A percentile compares a stretch with the other conserved stretches of the same genome.
Conservation (phyloP, 139 green algal species). For the Pleodorina starrii region DNA sequence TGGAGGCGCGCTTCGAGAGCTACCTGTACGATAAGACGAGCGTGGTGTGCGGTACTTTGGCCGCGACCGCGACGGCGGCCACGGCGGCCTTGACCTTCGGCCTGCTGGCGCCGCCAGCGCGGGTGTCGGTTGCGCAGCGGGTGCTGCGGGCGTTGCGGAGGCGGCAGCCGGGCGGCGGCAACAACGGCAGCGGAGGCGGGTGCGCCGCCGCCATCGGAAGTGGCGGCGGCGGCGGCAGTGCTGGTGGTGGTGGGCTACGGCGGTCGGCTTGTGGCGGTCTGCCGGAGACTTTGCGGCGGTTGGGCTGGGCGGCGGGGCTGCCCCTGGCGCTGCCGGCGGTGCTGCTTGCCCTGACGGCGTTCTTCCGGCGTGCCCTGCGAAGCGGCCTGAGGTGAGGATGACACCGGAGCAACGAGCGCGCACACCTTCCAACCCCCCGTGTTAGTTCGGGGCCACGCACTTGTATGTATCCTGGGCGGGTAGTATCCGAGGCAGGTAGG, state of each 20-base stretch:
- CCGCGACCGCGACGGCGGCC: not conserved
- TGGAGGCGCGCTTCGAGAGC: slow-evolving; percentile 4
- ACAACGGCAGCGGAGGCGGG: not conserved
- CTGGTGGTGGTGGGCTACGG: not conserved
- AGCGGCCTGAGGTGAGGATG: not conserved
- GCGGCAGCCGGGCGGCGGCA: not conserved
- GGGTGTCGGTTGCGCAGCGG: not conserved
- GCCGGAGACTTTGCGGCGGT: not conserved
- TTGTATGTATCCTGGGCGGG: too few relatives aligned
- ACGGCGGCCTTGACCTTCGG: not conserved
- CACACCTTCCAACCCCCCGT: too few relatives aligned
- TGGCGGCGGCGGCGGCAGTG: not conserved
- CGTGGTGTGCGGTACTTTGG: not conserved
- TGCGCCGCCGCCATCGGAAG: not conserved
- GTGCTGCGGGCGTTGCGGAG: not conserved
- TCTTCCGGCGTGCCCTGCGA: not conserved
- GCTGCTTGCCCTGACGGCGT: not conserved
- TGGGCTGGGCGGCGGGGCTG: not conserved
- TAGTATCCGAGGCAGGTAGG: too few relatives aligned
- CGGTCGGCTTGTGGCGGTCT: not conserved
- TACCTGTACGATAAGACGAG: not conserved
- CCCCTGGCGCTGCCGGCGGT: not conserved
- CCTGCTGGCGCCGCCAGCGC: not conserved
- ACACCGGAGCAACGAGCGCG: too few relatives aligned
- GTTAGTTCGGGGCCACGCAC: too few relatives aligned